phyloP scores from a whole-genome alignment of 768 basidiomycete genomes.

The Amanita pallidorosea region DNA sequence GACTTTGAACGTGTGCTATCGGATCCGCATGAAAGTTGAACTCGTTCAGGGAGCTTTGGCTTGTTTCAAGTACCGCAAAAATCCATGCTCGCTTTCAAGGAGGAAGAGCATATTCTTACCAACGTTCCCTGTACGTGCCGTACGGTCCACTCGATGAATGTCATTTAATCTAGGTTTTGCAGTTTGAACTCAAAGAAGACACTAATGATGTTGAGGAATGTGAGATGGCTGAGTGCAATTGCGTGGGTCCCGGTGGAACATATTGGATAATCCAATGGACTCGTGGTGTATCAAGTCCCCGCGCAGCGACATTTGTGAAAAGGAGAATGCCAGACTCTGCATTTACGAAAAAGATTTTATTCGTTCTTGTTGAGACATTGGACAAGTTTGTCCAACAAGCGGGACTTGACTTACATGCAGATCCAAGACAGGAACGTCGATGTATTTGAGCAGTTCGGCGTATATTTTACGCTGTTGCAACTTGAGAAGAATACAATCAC shows the following conservation, averaged over 20 bases:
- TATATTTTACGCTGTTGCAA: constrained; percentile 96
- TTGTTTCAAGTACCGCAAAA: constrained; percentile 91
- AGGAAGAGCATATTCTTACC: constrained; percentile 94
- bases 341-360: constrained; percentile 99
- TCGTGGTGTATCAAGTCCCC: constrained; percentile 93
- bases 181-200: no score
- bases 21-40: constrained; percentile 87
- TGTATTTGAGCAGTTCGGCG: constrained; percentile 92
- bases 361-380: constrained; percentile 67
- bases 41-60: constrained; percentile 95
- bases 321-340: constrained; percentile 85
- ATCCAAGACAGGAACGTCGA: constrained; percentile 94
- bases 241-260: constrained; percentile 96
- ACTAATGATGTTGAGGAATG: no score
- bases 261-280: constrained; percentile 99
- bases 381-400: not conserved
- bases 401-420: constrained; percentile 55
- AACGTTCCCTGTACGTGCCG: constrained; percentile 91
- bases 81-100: constrained; percentile 88
- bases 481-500: constrained; percentile 98
- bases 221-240: no score
- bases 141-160: constrained; percentile 97
- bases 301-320: constrained; percentile 94
- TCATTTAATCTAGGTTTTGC: no score
- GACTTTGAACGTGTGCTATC: constrained; percentile 91